Evolutionary conservation across 352 stramenopile genomes (phyloP).

Genomic region (Globisporangium cylindrosporum): DNA sequence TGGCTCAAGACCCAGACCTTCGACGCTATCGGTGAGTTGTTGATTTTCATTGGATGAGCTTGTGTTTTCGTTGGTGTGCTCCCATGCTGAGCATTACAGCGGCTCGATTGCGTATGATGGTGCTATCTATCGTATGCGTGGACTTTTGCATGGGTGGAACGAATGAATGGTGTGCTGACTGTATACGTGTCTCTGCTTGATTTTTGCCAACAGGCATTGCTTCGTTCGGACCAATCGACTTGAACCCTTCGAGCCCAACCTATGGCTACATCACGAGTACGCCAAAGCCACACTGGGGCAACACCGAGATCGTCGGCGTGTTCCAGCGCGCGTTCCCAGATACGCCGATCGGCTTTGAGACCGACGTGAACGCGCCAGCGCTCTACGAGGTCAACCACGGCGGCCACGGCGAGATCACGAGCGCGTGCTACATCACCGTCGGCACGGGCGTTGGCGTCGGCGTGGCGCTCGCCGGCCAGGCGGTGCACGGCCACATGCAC

Average conservation of each 20-base stretch:
- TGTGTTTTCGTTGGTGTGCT: not conserved
- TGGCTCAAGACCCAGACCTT: constrained; percentile 86
- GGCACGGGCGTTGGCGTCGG: constrained; percentile 96
- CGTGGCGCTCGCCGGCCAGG: constrained; percentile 87
- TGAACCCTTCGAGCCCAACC: constrained; percentile 69
- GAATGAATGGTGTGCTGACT: not conserved
- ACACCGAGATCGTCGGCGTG: constrained; percentile 74
- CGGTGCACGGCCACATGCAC: constrained; percentile 95
- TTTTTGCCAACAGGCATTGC: constrained; percentile 77
- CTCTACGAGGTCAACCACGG: constrained; percentile 91
- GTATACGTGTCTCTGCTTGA: not conserved
- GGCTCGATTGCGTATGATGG: not conserved
- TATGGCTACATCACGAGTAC: constrained; percentile 96
- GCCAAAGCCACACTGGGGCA: constrained; percentile 92
- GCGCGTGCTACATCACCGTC: constrained; percentile 94
- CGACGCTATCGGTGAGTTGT: constrained; percentile 58
- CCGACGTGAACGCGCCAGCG: constrained; percentile 97
- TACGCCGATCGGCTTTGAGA: constrained; percentile 92
- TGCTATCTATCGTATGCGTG: not conserved
- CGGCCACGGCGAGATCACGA: constrained; percentile 73
- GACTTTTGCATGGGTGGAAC: not conserved
- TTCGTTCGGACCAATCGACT: constrained; percentile 93
- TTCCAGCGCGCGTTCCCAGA: constrained; percentile 74
- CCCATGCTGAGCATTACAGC: not conserved
- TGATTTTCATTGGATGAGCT: not conserved